Evolutionary conservation across 1,139 yeast genomes (phyloP), one percentile per base, ranked within the genome.

Genomic region (Ogataea hybrid): DNA sequence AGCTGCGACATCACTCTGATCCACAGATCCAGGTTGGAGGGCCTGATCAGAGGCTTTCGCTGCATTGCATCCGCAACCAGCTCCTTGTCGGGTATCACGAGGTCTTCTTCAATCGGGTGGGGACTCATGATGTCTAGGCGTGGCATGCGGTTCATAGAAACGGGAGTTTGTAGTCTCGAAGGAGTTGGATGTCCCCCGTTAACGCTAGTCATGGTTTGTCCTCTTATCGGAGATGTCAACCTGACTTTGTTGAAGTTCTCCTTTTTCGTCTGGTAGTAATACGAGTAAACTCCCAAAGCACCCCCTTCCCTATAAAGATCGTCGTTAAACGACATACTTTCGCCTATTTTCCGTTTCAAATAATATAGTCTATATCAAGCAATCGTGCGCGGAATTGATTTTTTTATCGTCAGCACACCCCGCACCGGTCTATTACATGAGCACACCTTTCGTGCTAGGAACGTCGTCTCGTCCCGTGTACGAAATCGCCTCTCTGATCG

Each of bases 371-470:
- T 39, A 38, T 33, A 16, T 17, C 16, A 30, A 29, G 37, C 30
- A 32, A 32, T 39, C 38, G 42, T 39, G 42, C 35, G 42, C 37
- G 29, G 12, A 10, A 31, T 9, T 12, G 25, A 23, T 25, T 25
- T 37, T 23, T 25, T 20, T 31, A 25, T 37, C 30, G 18, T 7
- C 11, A 25, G 16, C 25, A 32, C 32, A 32, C 33, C 37, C 17
- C 32, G 29, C 33, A 20, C 36, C 28, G 10, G 18, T 15, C 12
- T 21, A 28, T 22, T 57, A 80, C 59, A 79, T 79, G 39, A 92
- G 71, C 7, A 92, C 98, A 39, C 98, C 98, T 67, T 92, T 92
- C 21, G 98, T 92, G 46, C 95, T 84, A 20, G 98, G 98, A 37
- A 92, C 88, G 50, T 92, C 98, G 57, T 88, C 72, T 20, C 82